Evolutionary conservation across 2,329 filamentous ascomycete species (phyloP), one percentile per base, ranked within the genome.

Genomic region (Beauveria varroae): DNA sequence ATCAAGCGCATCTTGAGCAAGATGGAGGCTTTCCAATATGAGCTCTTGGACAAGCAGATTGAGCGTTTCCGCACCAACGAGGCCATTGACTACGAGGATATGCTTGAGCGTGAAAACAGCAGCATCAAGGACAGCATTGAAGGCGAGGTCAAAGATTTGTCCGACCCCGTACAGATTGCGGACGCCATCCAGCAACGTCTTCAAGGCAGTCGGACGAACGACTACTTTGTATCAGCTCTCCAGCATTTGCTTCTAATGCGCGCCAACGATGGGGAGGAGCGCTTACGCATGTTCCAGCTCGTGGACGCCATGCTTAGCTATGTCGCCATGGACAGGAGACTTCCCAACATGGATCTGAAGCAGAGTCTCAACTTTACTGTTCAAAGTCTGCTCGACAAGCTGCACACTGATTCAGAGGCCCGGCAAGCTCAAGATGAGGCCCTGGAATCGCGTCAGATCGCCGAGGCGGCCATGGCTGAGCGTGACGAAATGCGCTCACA

Each of bases 241-340:
- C 95, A 99, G 72, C 95, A 99, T 78, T 82, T 99, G 73, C 82
- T 99, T 67, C 83, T 99, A 50, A 96, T 98, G 66, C 86, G 92
- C 62, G 90, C 96, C 70, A 95, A 92, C 65, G 91, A 96, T 68
- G 89, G 89, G 54, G 95, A 98, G 71, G 95, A 99, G 74, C 86
- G 92, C 16, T 77, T 97, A 64, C 87, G 91, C 54, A 95, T 97
- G 88, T 99, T 98, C 76, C 95, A 98, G 78, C 85, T 99, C 30
- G 93, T 98, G 30, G 95, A 99, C 75, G 88, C 91, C n/a, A 98
- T 98, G 92, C 86, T 99, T 66, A 96, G 92, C 75, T 98, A 98
- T 74, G 93, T 99, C 64, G 93, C 93, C 68, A 99, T 99, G 93
- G 95, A 99, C 74, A 86, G 95, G 70, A 85, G 95, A 65, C 76